Conservation (phyloP, 805 yeast species). For the Yarrowia yakushimensis region DNA sequence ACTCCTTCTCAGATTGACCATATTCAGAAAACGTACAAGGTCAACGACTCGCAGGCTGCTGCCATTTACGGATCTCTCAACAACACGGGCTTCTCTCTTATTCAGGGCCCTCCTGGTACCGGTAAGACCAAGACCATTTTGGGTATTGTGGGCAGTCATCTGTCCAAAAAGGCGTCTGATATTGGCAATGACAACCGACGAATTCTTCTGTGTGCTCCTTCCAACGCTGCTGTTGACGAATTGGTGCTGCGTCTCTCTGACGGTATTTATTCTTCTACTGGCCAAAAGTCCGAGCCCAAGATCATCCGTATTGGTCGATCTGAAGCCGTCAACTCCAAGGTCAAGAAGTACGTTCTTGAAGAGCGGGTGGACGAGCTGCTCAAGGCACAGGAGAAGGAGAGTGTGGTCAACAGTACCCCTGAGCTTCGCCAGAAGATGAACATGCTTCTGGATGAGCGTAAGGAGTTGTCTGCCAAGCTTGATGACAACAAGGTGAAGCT, state of each 20-base stretch:
- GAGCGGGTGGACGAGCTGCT: slow-evolving; percentile 70
- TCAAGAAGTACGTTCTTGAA: slow-evolving; percentile 78
- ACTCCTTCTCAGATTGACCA: slow-evolving; percentile 41
- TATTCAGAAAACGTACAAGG: slow-evolving; percentile 45
- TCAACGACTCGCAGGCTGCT: slow-evolving; percentile 85
- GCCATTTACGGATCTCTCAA: slow-evolving; percentile 76
- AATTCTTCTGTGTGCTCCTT: slow-evolving; percentile 91
- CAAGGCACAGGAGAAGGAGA: slow-evolving; percentile 38
- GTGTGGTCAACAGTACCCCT: slow-evolving; percentile 38
- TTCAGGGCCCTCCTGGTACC: slow-evolving; percentile 99
- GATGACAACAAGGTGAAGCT: not conserved
- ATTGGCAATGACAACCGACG: slow-evolving; percentile 40
- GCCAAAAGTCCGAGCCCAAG: slow-evolving; percentile 52
- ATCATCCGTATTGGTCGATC: slow-evolving; percentile 86
- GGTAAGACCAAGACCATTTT: slow-evolving; percentile 97
- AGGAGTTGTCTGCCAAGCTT: slow-evolving; percentile 36
- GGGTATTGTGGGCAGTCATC: slow-evolving; percentile 78
- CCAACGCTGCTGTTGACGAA: slow-evolving; percentile 98
- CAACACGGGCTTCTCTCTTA: slow-evolving; percentile 74
- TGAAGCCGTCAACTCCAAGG: slow-evolving; percentile 81
- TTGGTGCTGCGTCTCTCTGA: slow-evolving; percentile 73
- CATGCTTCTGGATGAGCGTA: slow-evolving; percentile 47
- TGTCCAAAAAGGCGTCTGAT: slow-evolving; percentile 33
- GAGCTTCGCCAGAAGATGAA: slow-evolving; percentile 36
- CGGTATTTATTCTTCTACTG: slow-evolving; percentile 53